Percentiles rank a stretch among this genome's conserved stretches.
Evolutionary conservation across 2,329 filamentous ascomycete genomes (phyloP).

Genomic region (Albifimbria verrucaria): DNA sequence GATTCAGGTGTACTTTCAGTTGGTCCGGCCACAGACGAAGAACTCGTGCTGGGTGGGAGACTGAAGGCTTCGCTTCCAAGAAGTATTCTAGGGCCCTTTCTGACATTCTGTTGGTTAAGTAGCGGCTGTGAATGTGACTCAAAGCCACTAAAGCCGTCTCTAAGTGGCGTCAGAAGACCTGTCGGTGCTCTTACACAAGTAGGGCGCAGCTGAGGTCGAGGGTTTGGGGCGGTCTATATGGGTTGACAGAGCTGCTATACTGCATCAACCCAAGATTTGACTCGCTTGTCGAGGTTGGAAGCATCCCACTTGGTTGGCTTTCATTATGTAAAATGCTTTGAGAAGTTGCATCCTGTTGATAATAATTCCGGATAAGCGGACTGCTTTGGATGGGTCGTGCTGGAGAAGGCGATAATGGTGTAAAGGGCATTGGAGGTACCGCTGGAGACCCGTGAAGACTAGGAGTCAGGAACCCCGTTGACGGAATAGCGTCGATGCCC

Average conservation of each 20-base stretch:
- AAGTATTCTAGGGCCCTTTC: background rate
- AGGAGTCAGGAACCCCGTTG: constrained; percentile 1
- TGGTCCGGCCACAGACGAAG: too few species aligned
- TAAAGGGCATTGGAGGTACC: background rate
- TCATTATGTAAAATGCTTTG: too few species aligned
- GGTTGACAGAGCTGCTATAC: too few species aligned
- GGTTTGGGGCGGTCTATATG: too few species aligned
- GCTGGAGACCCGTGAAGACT: constrained; percentile 1
- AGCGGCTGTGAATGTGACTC: background rate
- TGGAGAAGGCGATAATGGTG: background rate
- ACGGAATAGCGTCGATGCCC: background rate
- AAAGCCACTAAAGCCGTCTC: background rate
- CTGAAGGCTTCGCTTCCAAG: background rate
- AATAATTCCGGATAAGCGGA: background rate
- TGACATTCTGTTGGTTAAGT: background rate
- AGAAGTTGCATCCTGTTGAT: too few species aligned
- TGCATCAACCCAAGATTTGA: too few species aligned
- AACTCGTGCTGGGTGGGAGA: background rate
- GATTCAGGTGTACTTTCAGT: too few species aligned
- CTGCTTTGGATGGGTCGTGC: background rate
- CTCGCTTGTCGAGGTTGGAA: too few species aligned
- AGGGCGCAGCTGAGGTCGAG: too few species aligned
- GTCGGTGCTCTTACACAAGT: too few species aligned
- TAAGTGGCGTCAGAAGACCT: background rate
- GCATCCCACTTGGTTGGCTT: too few species aligned